phyloP scores from a whole-genome alignment of 805 yeast species.

The Suhomyces sp. region DNA sequence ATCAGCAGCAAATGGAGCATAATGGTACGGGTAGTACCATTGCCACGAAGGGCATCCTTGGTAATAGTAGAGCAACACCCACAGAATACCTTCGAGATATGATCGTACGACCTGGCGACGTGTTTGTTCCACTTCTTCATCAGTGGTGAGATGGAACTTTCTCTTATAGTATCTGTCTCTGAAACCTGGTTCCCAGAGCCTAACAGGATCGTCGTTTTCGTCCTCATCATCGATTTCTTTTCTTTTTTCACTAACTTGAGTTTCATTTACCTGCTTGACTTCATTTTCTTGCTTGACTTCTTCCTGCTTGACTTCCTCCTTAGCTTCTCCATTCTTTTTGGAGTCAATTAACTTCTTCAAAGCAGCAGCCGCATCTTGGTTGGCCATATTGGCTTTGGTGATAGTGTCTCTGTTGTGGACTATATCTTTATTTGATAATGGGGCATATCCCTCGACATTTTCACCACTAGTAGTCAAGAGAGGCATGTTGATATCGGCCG shows the following conservation, averaged over 20 bases:
- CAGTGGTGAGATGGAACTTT: slow-evolving; percentile 61
- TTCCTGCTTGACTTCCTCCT: background rate
- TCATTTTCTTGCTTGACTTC: background rate
- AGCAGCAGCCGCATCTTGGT: slow-evolving; percentile 64
- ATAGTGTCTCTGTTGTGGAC: slow-evolving; percentile 60
- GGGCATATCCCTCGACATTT: slow-evolving; percentile 59
- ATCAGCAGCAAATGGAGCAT: slow-evolving; percentile 96
- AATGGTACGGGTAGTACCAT: slow-evolving; percentile 96
- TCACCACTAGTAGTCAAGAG: slow-evolving; percentile 75
- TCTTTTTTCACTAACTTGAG: slow-evolving; percentile 8
- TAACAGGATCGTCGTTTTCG: slow-evolving; percentile 42
- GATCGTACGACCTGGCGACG: slow-evolving; percentile 61
- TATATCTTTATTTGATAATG: slow-evolving; percentile 66
- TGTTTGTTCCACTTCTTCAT: slow-evolving; percentile 51
- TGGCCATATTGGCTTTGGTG: slow-evolving; percentile 69
- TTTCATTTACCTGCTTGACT: background rate
- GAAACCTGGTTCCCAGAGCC: slow-evolving; percentile 86
- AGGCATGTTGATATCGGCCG: slow-evolving; percentile 70
- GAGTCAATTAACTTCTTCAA: slow-evolving; percentile 40
- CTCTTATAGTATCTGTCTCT: slow-evolving; percentile 72
- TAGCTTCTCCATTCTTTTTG: slow-evolving; percentile 12
- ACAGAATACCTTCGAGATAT: slow-evolving; percentile 93
- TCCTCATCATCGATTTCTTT: slow-evolving; percentile 17
- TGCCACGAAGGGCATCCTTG: slow-evolving; percentile 99
- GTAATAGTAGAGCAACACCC: slow-evolving; percentile 91